phyloP scores from a whole-genome alignment of 805 yeast genomes.

The Candida pseudoglaebosa region DNA sequence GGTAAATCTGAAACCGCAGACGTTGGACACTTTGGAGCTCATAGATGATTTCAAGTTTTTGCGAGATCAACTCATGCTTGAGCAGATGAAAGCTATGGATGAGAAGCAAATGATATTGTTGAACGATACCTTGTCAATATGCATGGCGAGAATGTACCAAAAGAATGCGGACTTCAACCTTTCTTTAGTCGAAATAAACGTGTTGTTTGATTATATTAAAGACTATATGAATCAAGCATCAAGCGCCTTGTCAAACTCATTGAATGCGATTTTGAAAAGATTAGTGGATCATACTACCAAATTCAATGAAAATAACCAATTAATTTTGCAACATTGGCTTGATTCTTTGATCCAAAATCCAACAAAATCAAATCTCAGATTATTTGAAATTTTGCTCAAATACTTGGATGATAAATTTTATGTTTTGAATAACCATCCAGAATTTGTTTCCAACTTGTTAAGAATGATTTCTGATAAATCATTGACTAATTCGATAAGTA shows the following conservation, averaged over 20 bases:
- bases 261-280: constrained; percentile 57
- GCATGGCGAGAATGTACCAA: constrained; percentile 58
- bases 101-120: constrained; percentile 32
- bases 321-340: constrained; percentile 44
- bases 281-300: constrained; percentile 37
- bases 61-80: neutral
- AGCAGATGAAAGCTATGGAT: neutral
- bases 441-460: constrained; percentile 46
- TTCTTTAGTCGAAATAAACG: neutral
- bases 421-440: constrained; percentile 42
- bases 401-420: constrained; percentile 38
- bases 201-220: constrained; percentile 46
- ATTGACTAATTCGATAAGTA: constrained; percentile 65
- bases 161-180: constrained; percentile 7
- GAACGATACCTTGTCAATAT: constrained; percentile 61
- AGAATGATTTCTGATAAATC: constrained; percentile 52
- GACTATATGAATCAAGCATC: constrained; percentile 72
- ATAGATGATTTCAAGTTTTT: neutral
- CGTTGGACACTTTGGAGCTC: neutral
- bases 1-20: neutral
- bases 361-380: constrained; percentile 56
- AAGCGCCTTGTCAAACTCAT: constrained; percentile 66
- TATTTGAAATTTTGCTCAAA: constrained; percentile 53
- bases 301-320: constrained; percentile 9
- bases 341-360: constrained; percentile 35